phyloP scores from a whole-genome alignment of 73 alveolate genomes.

The Uronychia setigera region DNA sequence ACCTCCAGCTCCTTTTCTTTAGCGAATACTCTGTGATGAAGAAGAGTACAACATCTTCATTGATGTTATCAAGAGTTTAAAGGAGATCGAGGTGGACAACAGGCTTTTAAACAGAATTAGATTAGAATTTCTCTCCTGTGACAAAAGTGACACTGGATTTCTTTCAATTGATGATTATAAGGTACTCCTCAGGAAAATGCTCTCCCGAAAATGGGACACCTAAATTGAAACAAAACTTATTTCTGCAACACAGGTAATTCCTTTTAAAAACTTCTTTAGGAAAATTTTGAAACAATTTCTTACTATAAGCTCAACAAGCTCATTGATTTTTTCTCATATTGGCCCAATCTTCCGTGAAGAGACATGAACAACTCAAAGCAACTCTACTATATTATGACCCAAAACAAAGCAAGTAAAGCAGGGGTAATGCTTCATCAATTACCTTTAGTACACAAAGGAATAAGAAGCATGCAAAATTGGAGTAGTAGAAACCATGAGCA shows the following conservation, averaged over 20 bases:
- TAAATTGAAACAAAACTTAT: neutral
- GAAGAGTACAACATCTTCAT: neutral
- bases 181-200: neutral
- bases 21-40: neutral
- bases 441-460: too few species aligned
- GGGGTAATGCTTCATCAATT: neutral
- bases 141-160: neutral
- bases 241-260: neutral
- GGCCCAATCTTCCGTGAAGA: neutral
- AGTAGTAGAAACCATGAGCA: too few species aligned
- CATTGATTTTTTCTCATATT: neutral
- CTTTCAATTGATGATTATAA: neutral
- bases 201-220: neutral
- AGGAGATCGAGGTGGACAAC: neutral
- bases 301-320: neutral
- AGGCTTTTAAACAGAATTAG: neutral
- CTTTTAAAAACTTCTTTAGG: neutral
- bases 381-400: neutral
- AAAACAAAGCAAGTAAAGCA: neutral
- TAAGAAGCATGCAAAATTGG: too few species aligned
- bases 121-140: neutral
- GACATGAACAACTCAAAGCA: neutral
- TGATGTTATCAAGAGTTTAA: neutral
- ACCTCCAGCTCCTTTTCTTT: neutral
- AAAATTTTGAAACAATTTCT: neutral